Base-by-base conservation (phyloP, 805 yeast genomes). In the Jamesozyma gamospora region DNA sequence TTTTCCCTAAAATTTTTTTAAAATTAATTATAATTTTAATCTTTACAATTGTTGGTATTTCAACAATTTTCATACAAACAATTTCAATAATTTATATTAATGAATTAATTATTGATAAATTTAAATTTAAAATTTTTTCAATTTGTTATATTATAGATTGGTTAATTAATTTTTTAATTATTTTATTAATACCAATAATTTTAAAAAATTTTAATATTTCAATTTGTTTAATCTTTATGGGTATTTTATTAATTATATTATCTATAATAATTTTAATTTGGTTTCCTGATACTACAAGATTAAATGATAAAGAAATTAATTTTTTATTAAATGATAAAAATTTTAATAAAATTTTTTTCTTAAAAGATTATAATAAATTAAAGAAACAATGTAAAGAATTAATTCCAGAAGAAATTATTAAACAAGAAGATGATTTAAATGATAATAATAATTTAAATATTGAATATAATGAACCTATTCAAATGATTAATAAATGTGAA, bases 71-170 rank as follows among this genome's bases (percentile, higher is more conserved):
- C 1, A 54, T 75, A 12, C 57, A 70, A 1, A 64, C 75, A 32
- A 66, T 66, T 3, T 65, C 75, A 27, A 67, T 72, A 72, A 51
- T 74, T 16, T 74, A 71, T 48, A 64, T 72, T 4, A 65, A 68
- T 36, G 80, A 75, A 46, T 53, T 72, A 4, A 65, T 75, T 32
- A 73, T 74, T 0, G 54, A 55, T 1, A 55, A 56, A 21, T 67
- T 71, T 1, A 67, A 73, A 43, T 56, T 70, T 0, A 71, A 69
- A 45, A 76, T 75, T 0, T 54, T 67, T 19, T 60, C 75, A 0
- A 44, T 72, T 4, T 66, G 73, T 34, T 66, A 70, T 67, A 53
- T 69, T 19, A 52, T 63, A 12, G 69, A 73, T 2, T 73, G 76
- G 77, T 43, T 58, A 1, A 42, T 65, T 7, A 65, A 61, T 44